Conservation (phyloP, 129 eudicot genomes). For the Kitagawia praeruptora region DNA sequence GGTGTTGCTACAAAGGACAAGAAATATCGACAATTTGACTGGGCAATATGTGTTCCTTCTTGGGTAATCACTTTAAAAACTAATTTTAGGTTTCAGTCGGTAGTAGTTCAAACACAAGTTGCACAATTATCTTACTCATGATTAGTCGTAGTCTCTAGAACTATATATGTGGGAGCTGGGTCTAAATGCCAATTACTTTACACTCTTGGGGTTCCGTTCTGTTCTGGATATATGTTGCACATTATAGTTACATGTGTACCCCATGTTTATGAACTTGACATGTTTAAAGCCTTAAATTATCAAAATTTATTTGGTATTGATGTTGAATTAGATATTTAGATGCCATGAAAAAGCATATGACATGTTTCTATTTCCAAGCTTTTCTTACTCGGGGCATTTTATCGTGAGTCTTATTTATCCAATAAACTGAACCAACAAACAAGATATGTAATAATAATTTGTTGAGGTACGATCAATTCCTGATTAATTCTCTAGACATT, state of each 20-base stretch:
- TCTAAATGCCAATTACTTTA: not conserved
- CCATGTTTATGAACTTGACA: not conserved
- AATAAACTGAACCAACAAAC: not conserved
- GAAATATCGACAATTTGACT: slow-evolving; percentile 93
- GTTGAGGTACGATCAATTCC: not conserved
- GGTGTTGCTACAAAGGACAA: slow-evolving; percentile 92
- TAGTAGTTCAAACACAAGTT: not conserved
- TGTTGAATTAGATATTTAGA: not conserved
- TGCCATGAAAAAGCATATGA: not conserved
- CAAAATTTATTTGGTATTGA: not conserved
- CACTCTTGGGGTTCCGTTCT: not conserved
- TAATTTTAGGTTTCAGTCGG: not conserved
- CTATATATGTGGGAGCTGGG: not conserved
- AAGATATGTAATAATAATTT: not conserved
- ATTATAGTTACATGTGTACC: not conserved
- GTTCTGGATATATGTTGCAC: not conserved
- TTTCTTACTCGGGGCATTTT: not conserved
- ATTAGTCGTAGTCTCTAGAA: not conserved
- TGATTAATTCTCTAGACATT: not conserved
- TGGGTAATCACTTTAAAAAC: slow-evolving; percentile 45
- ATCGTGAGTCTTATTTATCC: not conserved
- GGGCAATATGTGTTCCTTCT: slow-evolving; percentile 93
- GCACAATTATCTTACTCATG: not conserved
- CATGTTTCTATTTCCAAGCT: not conserved
- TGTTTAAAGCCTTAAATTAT: not conserved